Evolutionary conservation across 2,329 filamentous ascomycete genomes (phyloP), one percentile per base, ranked within the genome.

Genomic region (Arachnopeziza araneosa): DNA sequence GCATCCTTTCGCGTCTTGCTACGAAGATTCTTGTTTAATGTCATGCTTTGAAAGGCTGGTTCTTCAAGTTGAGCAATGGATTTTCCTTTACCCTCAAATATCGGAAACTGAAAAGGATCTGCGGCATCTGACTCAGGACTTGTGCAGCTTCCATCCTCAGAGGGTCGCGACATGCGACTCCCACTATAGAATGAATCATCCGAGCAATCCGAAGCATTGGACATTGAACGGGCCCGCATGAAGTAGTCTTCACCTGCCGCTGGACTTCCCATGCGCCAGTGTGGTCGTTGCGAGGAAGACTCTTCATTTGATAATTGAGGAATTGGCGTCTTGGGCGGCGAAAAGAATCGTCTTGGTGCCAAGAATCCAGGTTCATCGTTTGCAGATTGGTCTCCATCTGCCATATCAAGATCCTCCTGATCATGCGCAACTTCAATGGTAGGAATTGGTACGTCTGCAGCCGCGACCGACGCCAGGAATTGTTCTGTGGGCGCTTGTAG

Each of bases 391-490:
- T 62, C 62, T 53, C 58, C 26, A 58, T 70, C 71, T 24, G 57
- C 50, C 67, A 70, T 72, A 17, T 66, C 66, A 9, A 53, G 58
- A 61, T 71, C 70, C 53, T 64, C 65, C 19, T 52, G 26, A 60
- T 75, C 24, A 50, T 78, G 76, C 55, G 82, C 79, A 62, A 82
- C 77, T 71, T 88, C 85, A 59, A 88, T 86, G 70, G 84, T 87
- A 17, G 84, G 85, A 56, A 88, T 80, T 24, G 84, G 83, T 3
- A 86, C 76, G 69, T 88, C 85, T 62, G 83, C 85, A 21, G 84
- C 83, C 52, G 83, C 84, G 60, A 88, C 85, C 3, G 84, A 87
- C 2, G 83, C 84, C n/a, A 88, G 79, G 68, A 88, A 88, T 55
- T 87, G 83, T 68, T 85, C 78, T 1, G 85, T 87, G 1, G 85